A percentile compares a stretch with the other conserved stretches of the same genome.
phyloP scores from a whole-genome alignment of 2,329 filamentous ascomycete species.

The Venturia asperata region DNA sequence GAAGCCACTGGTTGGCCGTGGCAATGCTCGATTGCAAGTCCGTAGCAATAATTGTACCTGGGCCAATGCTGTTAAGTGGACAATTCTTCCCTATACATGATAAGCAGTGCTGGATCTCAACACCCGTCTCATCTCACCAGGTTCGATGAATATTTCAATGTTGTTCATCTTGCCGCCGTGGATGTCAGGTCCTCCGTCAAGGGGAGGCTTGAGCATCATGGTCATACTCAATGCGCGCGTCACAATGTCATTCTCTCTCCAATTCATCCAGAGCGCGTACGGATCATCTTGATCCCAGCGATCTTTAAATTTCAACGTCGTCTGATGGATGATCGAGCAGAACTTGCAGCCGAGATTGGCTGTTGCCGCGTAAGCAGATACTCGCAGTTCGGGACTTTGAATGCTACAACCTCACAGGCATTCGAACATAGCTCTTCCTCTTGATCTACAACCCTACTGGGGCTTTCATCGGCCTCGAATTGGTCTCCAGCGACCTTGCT shows the following conservation, averaged over 20 bases:
- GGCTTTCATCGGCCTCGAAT: too few species aligned
- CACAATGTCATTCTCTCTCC: background rate
- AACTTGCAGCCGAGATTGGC: background rate
- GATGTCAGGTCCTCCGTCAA: background rate
- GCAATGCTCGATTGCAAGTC: background rate
- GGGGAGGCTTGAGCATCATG: background rate
- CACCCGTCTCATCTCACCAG: background rate
- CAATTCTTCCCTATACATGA: background rate
- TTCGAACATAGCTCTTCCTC: background rate
- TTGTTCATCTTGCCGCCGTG: background rate
- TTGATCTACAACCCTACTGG: background rate
- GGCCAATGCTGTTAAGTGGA: background rate
- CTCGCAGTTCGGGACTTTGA: background rate
- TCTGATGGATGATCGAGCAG: background rate
- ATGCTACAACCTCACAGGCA: too few species aligned
- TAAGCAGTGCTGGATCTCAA: background rate
- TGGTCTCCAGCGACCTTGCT: too few species aligned
- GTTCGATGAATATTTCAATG: background rate
- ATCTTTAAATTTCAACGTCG: background rate
- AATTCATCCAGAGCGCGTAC: background rate
- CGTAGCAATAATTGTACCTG: background rate
- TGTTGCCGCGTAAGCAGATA: background rate
- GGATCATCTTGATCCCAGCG: background rate
- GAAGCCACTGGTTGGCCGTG: background rate
- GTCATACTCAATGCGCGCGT: background rate